phyloP scores from a whole-genome alignment of 1,139 yeast species.

The Arxiozyma telluris region DNA sequence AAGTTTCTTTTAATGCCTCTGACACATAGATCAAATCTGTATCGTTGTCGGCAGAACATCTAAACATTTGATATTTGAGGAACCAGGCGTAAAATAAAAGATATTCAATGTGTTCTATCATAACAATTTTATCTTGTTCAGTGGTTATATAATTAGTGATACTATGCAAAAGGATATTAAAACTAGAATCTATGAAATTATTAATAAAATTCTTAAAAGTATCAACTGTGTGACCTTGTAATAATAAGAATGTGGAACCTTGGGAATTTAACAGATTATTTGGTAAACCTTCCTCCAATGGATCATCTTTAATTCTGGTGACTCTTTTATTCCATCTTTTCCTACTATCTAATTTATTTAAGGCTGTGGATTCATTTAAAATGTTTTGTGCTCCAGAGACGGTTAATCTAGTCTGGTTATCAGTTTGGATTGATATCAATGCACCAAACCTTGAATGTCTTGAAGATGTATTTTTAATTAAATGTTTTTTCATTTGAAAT shows the following conservation, averaged over 20 bases:
- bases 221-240: conserved; percentile 32
- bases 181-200: conserved; percentile 65
- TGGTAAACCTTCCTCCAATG: conserved; percentile 32
- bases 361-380: conserved; percentile 38
- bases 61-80: conserved; percentile 35
- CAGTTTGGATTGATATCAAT: conserved; percentile 56
- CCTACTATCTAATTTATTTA: conserved; percentile 53
- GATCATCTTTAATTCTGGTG: conserved; percentile 39
- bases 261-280: conserved; percentile 23
- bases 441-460: conserved; percentile 93
- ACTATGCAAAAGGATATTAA: conserved; percentile 53
- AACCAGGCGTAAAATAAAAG: conserved; percentile 70
- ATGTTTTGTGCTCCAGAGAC: conserved; percentile 73
- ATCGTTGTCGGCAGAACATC: conserved; percentile 17
- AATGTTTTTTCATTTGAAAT: conserved; percentile 41
- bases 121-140: conserved; percentile 35
- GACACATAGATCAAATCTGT: conserved; percentile 39
- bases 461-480: conserved; percentile 48
- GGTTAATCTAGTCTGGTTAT: conserved; percentile 49
- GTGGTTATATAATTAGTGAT: conserved; percentile 41
- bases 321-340: conserved; percentile 55
- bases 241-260: conserved; percentile 26
- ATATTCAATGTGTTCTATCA: conserved; percentile 39
- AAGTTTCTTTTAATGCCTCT: conserved; percentile 55
- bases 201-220: conserved; percentile 41